Evolutionary conservation across 176 grass and related monocot species (phyloP).

Genomic region (Triticum urartu): DNA sequence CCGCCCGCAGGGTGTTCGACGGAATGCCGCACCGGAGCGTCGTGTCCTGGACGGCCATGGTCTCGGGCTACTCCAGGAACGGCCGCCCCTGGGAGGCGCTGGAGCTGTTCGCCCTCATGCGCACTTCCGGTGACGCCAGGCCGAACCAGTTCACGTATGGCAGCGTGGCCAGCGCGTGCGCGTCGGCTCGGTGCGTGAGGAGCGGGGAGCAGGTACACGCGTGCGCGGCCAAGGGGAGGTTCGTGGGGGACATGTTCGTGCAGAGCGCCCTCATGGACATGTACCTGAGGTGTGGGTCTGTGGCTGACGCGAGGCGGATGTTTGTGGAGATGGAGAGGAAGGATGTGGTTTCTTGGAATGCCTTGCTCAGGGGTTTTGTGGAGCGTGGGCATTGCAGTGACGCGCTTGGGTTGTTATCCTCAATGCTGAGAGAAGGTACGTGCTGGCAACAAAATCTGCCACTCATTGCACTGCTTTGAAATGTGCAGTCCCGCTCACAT

Average conservation of each 20-base stretch:
- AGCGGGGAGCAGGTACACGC: conserved; percentile 72
- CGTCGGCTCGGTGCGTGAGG: conserved; percentile 27
- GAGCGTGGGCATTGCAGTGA: conserved; percentile 37
- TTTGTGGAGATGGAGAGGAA: conserved; percentile 56
- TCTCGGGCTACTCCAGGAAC: conserved; percentile 63
- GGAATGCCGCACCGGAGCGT: conserved; percentile 59
- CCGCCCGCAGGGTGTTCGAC: conserved; percentile 59
- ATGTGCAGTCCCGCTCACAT: not conserved
- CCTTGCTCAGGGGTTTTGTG: conserved; percentile 62
- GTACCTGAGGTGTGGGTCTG: conserved; percentile 57
- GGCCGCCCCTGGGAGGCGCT: conserved; percentile 44
- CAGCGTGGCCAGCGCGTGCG: conserved; percentile 43
- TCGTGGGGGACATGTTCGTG: conserved; percentile 64
- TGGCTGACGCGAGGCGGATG: conserved; percentile 45
- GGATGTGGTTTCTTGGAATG: conserved; percentile 80
- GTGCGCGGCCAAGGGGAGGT: conserved; percentile 54
- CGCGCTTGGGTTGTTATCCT: conserved; percentile 48
- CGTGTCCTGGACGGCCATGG: conserved; percentile 79
- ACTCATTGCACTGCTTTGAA: not conserved
- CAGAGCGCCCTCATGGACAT: conserved; percentile 79
- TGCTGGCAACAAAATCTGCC: not conserved
- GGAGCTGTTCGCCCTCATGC: conserved; percentile 53
- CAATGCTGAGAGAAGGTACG: conserved; percentile 70
- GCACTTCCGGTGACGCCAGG: conserved; percentile 1
- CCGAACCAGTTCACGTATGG: conserved; percentile 84